A percentile compares a stretch with the other conserved stretches of the same genome.
Evolutionary conservation across 208 protist species (phyloP).

Genomic region (Porcisia hertigi): DNA sequence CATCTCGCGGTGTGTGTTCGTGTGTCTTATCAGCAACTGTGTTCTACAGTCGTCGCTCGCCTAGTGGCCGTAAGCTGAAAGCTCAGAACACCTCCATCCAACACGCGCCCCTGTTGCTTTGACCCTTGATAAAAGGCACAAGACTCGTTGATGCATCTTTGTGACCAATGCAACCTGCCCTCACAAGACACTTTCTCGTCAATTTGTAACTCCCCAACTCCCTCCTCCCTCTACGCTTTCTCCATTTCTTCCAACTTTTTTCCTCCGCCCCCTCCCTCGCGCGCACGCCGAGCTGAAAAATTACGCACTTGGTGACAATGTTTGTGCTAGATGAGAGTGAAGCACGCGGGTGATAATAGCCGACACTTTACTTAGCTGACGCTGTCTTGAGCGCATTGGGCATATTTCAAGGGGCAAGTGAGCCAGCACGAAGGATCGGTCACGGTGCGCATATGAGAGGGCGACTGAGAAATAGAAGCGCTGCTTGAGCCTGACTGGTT

Average conservation of each 20-base stretch:
- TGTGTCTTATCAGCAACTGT: no score
- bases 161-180: neutral
- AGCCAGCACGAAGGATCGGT: neutral
- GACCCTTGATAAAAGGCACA: neutral
- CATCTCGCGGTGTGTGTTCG: no score
- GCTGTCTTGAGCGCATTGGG: neutral
- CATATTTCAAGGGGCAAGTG: neutral
- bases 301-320: neutral
- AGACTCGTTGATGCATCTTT: neutral
- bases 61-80: neutral
- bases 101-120: no score
- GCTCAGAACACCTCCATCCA: neutral
- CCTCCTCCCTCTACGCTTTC: neutral
- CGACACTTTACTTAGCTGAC: neutral
- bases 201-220: neutral
- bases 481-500: neutral
- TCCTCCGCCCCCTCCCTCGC: neutral
- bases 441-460: neutral
- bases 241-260: neutral
- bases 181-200: neutral
- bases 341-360: neutral
- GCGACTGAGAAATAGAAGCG: neutral
- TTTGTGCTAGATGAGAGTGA: neutral
- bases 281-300: neutral
- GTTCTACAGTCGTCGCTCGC: neutral